Evolutionary conservation across 2,329 filamentous ascomycete genomes (phyloP).

Genomic region (Kalmusia sp.): DNA sequence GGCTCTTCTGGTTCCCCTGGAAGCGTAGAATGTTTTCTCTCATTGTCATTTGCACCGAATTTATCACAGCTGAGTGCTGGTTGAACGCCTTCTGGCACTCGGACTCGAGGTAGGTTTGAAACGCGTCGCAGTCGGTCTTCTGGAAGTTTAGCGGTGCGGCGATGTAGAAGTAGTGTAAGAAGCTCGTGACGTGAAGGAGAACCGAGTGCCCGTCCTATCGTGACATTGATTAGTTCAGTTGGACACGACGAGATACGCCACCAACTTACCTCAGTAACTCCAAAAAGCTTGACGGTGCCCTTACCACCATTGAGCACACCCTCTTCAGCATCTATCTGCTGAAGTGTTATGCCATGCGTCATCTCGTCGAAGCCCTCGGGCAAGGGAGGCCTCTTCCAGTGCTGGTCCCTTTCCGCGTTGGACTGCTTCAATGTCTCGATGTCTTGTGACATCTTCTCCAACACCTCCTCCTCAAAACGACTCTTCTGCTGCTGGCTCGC

Average conservation of each 20-base stretch:
- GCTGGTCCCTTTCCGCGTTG: conserved; percentile 91
- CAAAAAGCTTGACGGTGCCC: conserved; percentile 88
- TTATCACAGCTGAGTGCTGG: conserved; percentile 74
- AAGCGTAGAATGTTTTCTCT: conserved; percentile 93
- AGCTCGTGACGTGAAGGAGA: conserved; percentile 92
- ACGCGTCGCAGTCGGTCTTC: conserved; percentile 77
- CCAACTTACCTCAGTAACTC: conserved; percentile 75
- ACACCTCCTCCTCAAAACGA: conserved; percentile 88
- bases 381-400: conserved; percentile 77
- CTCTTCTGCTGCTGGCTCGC: conserved; percentile 85
- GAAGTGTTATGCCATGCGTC: conserved; percentile 80
- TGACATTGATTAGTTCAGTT: conserved; percentile 16
- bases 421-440: conserved; percentile 83
- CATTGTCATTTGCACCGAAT: conserved; percentile 82
- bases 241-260: background rate
- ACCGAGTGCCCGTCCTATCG: conserved; percentile 81
- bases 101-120: conserved; percentile 80
- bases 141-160: conserved; percentile 85
- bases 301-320: conserved; percentile 79
- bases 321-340: conserved; percentile 95
- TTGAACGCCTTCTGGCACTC: conserved; percentile 65
- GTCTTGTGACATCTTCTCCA: conserved; percentile 96
- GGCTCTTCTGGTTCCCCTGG: conserved; percentile 89
- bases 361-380: conserved; percentile 65
- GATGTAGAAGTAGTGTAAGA: conserved; percentile 95